These are phyloP conservation scores for Diaporthe vexans DNA, from an alignment of 2,329 filamentous ascomycete genomes.

Conservation along the genomic window DNA sequence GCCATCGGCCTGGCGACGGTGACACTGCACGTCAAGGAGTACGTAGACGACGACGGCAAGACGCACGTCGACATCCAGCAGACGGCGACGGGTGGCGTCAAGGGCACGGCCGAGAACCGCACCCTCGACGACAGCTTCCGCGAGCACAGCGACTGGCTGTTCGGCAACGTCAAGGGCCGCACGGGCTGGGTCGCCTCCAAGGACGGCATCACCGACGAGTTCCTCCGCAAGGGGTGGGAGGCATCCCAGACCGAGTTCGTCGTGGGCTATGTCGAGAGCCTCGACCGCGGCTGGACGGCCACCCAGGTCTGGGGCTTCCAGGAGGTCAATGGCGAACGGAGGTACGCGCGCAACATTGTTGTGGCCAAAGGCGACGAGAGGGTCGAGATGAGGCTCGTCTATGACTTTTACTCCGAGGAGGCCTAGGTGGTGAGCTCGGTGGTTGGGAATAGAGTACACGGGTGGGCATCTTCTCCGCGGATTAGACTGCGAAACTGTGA, in stretches of 20 bases:
- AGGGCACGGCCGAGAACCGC: constrained; percentile 71
- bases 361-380: constrained; percentile 65
- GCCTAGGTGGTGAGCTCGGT: constrained; percentile 31
- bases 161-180: constrained; percentile 77
- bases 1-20: constrained; percentile 78
- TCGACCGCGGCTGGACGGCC: constrained; percentile 67
- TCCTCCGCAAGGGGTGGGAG: constrained; percentile 71
- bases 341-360: constrained; percentile 67
- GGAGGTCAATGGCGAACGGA: constrained; percentile 64
- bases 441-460: constrained; percentile 32
- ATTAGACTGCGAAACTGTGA: neutral
- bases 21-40: constrained; percentile 73
- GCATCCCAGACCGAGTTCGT: constrained; percentile 69
- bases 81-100: constrained; percentile 77
- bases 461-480: neutral
- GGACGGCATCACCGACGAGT: constrained; percentile 61
- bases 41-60: constrained; percentile 57
- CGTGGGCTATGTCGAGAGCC: constrained; percentile 72
- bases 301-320: constrained; percentile 74
- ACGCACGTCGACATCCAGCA: constrained; percentile 81
- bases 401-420: constrained; percentile 60
- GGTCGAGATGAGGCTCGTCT: constrained; percentile 67
- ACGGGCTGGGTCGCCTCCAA: constrained; percentile 62
- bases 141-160: constrained; percentile 83
- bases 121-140: constrained; percentile 67